Evolutionary conservation across 495 filamentous ascomycete species (phyloP).

Genomic region (Xylaria venustula): DNA sequence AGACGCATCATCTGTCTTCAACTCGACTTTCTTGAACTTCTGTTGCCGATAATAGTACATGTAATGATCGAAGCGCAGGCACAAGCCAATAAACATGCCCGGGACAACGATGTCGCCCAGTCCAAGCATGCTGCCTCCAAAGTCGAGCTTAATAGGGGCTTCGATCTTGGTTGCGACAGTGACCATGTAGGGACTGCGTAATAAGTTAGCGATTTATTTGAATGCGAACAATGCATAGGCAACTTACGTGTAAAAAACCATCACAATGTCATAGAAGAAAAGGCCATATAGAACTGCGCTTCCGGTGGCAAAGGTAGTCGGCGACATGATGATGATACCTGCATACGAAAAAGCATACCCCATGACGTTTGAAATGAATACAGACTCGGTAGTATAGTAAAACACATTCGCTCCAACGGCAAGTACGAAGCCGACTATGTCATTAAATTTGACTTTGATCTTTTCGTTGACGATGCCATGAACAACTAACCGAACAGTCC

Average conservation of each 20-base stretch:
- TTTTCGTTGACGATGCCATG: constrained; percentile 37
- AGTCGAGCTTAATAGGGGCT: constrained; percentile 89
- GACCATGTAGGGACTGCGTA: constrained; percentile 76
- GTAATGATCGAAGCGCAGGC: constrained; percentile 87
- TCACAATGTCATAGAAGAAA: constrained; percentile 94
- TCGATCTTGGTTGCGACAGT: constrained; percentile 89
- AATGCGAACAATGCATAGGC: not conserved
- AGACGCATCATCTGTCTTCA: constrained; percentile 35
- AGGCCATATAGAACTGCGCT: constrained; percentile 72
- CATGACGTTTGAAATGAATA: constrained; percentile 80
- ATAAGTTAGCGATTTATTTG: constrained; percentile 15
- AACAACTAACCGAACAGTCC: constrained; percentile 44
- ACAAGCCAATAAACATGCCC: constrained; percentile 84
- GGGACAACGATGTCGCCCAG: constrained; percentile 94
- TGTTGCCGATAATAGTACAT: constrained; percentile 65
- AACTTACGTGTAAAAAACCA: constrained; percentile 88
- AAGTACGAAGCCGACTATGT: constrained; percentile 57
- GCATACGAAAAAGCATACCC: constrained; percentile 84
- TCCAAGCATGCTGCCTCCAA: constrained; percentile 86
- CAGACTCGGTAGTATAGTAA: constrained; percentile 70
- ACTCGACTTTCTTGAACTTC: constrained; percentile 34
- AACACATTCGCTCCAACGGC: constrained; percentile 58
- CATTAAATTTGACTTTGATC: constrained; percentile 36
- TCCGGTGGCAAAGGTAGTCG: constrained; percentile 83
- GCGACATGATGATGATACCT: constrained; percentile 79